These are phyloP conservation scores for Marchantia paleacea DNA, from an alignment of 225 moss, liverwort and hornwort genomes.

Conservation along the genomic window DNA sequence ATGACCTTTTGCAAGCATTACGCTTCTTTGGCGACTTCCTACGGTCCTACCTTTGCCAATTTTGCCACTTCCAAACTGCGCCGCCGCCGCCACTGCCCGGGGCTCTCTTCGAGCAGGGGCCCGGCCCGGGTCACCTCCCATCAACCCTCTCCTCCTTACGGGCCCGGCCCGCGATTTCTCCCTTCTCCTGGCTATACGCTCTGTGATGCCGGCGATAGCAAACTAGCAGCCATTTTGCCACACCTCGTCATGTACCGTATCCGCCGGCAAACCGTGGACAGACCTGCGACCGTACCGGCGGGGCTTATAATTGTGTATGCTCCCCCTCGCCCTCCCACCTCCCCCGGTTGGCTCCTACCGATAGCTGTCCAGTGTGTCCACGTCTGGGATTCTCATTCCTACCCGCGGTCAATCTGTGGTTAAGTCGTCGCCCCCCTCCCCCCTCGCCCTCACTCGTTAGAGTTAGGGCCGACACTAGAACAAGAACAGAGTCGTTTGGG, in stretches of 20 bases:
- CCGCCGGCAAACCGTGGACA: slow-evolving; percentile 8
- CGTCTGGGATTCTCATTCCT: neutral
- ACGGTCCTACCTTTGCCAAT: neutral
- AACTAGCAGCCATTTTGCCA: slow-evolving; percentile 7
- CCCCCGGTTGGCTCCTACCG: neutral
- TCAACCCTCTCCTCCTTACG: neutral
- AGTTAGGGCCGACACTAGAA: slow-evolving; percentile 11
- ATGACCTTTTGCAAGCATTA: neutral
- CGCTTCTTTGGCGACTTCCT: slow-evolving; percentile 7
- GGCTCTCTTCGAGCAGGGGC: slow-evolving; percentile 3
- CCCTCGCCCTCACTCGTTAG: neutral
- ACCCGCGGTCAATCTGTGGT: slow-evolving; percentile 1
- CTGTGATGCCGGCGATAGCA: neutral
- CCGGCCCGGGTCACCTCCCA: neutral
- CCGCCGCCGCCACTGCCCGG: slow-evolving; percentile 22
- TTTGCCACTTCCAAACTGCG: slow-evolving; percentile 21
- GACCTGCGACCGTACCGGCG: slow-evolving; percentile 6
- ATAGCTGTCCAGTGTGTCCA: neutral
- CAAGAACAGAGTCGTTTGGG: slow-evolving; percentile 15
- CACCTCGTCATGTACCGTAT: slow-evolving; percentile 1
- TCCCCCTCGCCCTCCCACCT: neutral
- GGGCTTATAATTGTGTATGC: neutral
- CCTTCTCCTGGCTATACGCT: neutral
- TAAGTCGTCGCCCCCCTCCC: neutral
- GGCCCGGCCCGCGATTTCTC: neutral